Conservation (phyloP, 202 grass and related monocot species). For the Brachypodium distachyon region DNA sequence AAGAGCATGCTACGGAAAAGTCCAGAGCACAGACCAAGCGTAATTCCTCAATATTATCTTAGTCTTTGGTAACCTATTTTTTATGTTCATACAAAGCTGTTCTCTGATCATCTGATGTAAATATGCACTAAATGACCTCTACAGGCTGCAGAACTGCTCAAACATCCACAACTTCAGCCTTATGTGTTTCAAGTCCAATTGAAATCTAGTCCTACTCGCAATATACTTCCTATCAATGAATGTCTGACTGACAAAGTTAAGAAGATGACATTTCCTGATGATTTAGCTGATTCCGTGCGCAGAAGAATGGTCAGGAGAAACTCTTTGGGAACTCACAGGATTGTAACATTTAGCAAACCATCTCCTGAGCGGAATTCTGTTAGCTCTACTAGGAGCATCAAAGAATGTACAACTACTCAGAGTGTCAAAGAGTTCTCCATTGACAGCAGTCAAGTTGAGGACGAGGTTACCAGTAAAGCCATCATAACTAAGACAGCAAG, state of each 20-base stretch:
- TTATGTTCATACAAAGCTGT: conserved; percentile 16
- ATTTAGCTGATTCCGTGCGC: conserved; percentile 40
- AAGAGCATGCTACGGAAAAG: conserved; percentile 95
- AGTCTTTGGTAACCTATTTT: neutral
- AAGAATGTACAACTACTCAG: conserved; percentile 54
- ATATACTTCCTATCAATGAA: conserved; percentile 35
- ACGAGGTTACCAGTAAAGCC: conserved; percentile 44
- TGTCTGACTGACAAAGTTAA: conserved; percentile 52
- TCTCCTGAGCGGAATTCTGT: conserved; percentile 50
- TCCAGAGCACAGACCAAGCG: conserved; percentile 86
- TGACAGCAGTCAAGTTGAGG: conserved; percentile 56
- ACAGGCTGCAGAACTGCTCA: conserved; percentile 83
- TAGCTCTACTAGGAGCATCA: conserved; percentile 63
- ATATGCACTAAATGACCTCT: conserved; percentile 5
- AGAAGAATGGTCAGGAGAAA: conserved; percentile 52
- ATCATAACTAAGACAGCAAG: conserved; percentile 43
- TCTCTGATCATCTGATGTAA: neutral
- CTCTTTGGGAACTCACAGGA: conserved; percentile 62
- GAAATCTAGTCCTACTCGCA: conserved; percentile 63
- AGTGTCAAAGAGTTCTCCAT: conserved; percentile 58
- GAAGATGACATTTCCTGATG: conserved; percentile 64
- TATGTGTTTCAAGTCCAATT: conserved; percentile 93
- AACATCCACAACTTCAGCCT: conserved; percentile 79
- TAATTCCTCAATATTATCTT: conserved; percentile 20
- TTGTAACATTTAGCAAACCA: conserved; percentile 52